Conservation (phyloP, 2,329 filamentous ascomycete species). For the Fusarium newnesense region DNA sequence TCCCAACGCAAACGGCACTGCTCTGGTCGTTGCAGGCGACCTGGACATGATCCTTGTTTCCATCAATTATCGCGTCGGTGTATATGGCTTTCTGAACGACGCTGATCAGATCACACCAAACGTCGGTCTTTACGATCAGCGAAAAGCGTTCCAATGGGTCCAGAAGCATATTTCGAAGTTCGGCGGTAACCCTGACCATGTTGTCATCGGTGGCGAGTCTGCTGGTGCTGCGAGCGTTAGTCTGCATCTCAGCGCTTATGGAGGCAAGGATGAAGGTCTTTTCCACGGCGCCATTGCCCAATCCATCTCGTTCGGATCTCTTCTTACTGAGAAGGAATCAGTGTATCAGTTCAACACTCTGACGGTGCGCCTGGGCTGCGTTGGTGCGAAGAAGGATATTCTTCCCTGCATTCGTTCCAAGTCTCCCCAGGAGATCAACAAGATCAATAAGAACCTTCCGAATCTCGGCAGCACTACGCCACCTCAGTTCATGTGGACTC, state of each 20-base stretch:
- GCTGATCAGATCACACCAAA: conserved; percentile 69
- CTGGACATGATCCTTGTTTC: conserved; percentile 74
- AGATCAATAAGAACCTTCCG: conserved; percentile 54
- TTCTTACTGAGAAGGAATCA: conserved; percentile 57
- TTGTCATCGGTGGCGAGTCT: conserved; percentile 75
- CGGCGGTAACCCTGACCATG: conserved; percentile 74
- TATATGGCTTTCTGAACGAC: conserved; percentile 76
- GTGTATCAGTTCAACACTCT: conserved; percentile 65
- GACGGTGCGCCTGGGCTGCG: conserved; percentile 55
- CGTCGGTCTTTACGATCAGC: conserved; percentile 76
- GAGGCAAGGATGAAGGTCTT: conserved; percentile 58
- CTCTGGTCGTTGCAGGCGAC: conserved; percentile 66
- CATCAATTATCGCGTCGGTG: conserved; percentile 81
- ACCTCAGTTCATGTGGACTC: conserved; percentile 65
- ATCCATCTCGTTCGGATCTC: conserved; percentile 62
- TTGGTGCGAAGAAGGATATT: conserved; percentile 45
- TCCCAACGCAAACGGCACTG: conserved; percentile 67
- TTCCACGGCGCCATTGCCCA: conserved; percentile 64
- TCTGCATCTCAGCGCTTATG: conserved; percentile 69
- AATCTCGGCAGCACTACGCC: conserved; percentile 40
- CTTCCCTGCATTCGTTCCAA: conserved; percentile 59
- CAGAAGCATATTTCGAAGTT: conserved; percentile 73
- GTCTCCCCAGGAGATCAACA: conserved; percentile 54
- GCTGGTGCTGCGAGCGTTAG: conserved; percentile 75
- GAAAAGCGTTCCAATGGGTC: conserved; percentile 76